A percentile compares a stretch with the other conserved stretches of the same genome.
Conservation (phyloP, 495 filamentous ascomycete genomes). For the Penicillium simplicissimum region DNA sequence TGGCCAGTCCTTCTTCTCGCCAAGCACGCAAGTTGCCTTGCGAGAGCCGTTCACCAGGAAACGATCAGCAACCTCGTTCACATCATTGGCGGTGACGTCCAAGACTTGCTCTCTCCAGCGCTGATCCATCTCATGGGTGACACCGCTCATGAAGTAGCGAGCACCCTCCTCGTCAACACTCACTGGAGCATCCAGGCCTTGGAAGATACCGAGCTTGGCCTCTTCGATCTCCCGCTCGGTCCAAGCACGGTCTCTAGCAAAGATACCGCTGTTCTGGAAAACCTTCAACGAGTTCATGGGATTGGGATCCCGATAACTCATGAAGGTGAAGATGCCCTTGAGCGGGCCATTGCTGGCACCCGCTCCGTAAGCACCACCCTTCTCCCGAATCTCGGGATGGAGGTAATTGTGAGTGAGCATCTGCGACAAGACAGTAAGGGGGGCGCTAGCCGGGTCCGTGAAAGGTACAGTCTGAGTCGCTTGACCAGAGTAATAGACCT, state of each 20-base stretch:
- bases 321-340: conserved; percentile 88
- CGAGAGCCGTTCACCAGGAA: conserved; percentile 72
- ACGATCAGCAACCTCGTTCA: conserved; percentile 76
- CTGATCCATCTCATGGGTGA: conserved; percentile 89
- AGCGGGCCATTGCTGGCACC: conserved; percentile 79
- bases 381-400: conserved; percentile 96
- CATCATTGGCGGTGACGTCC: conserved; percentile 79
- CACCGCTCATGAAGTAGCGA: conserved; percentile 77
- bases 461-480: conserved; percentile 86
- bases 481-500: conserved; percentile 89
- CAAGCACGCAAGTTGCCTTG: conserved; percentile 65
- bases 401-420: conserved; percentile 96
- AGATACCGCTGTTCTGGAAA: conserved; percentile 79
- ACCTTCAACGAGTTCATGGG: conserved; percentile 83
- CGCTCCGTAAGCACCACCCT: conserved; percentile 94
- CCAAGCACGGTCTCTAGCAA: conserved; percentile 84
- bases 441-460: conserved; percentile 67
- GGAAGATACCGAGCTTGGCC: conserved; percentile 93
- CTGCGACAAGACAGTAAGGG: conserved; percentile 84
- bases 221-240: conserved; percentile 87
- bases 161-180: conserved; percentile 88
- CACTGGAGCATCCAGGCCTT: conserved; percentile 88
- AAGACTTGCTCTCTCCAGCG: conserved; percentile 80
- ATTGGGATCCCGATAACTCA: conserved; percentile 97
- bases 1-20: conserved; percentile 81